Evolutionary conservation across 176 grass and related monocot genomes (phyloP), one percentile per base, ranked within the genome.

Genomic region (Carex myosuroides): DNA sequence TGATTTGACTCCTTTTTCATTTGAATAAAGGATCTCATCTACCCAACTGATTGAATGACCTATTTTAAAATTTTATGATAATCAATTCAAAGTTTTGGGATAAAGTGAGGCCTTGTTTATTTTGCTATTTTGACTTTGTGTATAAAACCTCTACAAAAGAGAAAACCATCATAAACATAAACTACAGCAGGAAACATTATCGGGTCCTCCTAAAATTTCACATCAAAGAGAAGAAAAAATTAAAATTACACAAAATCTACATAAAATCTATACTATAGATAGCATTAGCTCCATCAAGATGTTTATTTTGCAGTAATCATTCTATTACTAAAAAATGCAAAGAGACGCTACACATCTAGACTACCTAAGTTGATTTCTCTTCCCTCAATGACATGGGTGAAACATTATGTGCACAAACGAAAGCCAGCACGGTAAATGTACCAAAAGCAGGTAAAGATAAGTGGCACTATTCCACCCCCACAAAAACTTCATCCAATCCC

Each of bases 381-480:
- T 39, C 10, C 3, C 53, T 46, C 57, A 84, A 42, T 8, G 4
- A 59, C 91, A 93, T 20, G 95, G 95, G 83, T 98, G 91, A 46
- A 98, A 62, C 59, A 98, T 78, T 41, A 98, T 87, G 84, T 91
- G 91, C 52, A 95, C 55, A 85, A 89, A 98, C 17, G 90, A 46
- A 86, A 93, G 79, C 95, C 95, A 98, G 70, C 92, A 98, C 54
- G 95, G 95, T 65, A 98, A 90, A 87, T 98, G 92, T 21, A 93
- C 86, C 79, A 88, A 85, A 42, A 93, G 54, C 26, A 98, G 33
- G 24, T 98, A 98, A 33, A 98, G 73, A 88, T 95, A 98, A 0
- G 91, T 98, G 4, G 89, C 95, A 39, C 95, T 98, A 56, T 39
- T 39, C 37, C 37, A 39, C 5, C 37, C 37, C 37, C 37, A 39